These are phyloP conservation scores for Ustilago curta DNA, from an alignment of 1,284 basidiomycete species.

Conservation along the genomic window DNA sequence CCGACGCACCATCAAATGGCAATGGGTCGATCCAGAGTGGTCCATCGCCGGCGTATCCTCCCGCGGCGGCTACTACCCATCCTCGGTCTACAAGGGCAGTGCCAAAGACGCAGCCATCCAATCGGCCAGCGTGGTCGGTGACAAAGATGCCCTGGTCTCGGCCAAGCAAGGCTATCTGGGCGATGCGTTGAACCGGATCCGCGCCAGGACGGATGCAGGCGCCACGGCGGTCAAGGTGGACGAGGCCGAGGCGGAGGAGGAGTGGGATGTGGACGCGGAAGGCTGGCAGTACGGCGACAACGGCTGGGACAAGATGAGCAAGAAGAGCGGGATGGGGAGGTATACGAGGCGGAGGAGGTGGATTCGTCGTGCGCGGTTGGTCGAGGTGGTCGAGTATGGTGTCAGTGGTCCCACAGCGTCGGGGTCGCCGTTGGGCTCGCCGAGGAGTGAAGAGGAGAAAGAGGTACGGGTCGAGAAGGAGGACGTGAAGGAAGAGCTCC, in stretches of 20 bases:
- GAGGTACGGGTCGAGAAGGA: background rate
- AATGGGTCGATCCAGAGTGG: constrained; percentile 71
- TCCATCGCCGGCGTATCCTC: constrained; percentile 64
- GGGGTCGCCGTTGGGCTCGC: background rate
- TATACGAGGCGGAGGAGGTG: constrained; percentile 71
- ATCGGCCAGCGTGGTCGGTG: constrained; percentile 21
- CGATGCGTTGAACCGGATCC: constrained; percentile 44
- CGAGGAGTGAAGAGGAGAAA: constrained; percentile 7
- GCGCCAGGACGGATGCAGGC: constrained; percentile 14
- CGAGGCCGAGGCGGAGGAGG: constrained; percentile 10
- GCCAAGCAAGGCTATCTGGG: constrained; percentile 52
- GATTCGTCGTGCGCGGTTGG: constrained; percentile 69
- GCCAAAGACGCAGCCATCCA: constrained; percentile 48
- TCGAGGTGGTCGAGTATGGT: constrained; percentile 66
- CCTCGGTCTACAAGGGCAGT: constrained; percentile 32
- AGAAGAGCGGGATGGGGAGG: constrained; percentile 83
- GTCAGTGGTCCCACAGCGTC: constrained; percentile 24
- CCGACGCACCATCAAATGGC: constrained; percentile 69
- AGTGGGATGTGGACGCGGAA: constrained; percentile 78
- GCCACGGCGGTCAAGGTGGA: background rate
- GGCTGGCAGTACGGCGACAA: constrained; percentile 97
- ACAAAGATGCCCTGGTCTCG: constrained; percentile 30
- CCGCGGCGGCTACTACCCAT: constrained; percentile 22
- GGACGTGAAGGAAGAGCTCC: constrained; percentile 4
- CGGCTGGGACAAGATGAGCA: constrained; percentile 87